Conservation (phyloP, 768 basidiomycete species). For the Filobasidium floriforme region DNA sequence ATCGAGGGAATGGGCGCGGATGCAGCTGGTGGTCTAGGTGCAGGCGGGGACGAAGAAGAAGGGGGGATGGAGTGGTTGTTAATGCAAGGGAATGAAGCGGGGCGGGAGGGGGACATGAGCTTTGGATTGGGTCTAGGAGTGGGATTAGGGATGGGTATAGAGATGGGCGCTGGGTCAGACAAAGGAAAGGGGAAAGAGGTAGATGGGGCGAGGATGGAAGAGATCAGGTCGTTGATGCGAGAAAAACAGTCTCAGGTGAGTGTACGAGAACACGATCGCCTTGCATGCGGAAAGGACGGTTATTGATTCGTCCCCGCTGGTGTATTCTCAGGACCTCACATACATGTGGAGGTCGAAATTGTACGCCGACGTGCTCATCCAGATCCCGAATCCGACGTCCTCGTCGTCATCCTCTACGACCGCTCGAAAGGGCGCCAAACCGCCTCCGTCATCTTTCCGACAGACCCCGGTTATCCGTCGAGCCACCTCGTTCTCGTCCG, state of each 20-base stretch:
- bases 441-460: constrained; percentile 56
- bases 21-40: neutral
- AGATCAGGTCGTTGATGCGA: constrained; percentile 44
- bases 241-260: constrained; percentile 61
- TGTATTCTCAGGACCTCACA: constrained; percentile 58
- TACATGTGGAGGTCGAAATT: constrained; percentile 95
- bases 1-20: neutral
- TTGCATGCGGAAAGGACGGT: neutral
- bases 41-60: neutral
- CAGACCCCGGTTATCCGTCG: constrained; percentile 3
- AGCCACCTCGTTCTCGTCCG: constrained; percentile 15
- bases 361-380: constrained; percentile 68
- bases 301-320: neutral
- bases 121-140: constrained; percentile 83
- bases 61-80: constrained; percentile 10
- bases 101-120: constrained; percentile 71
- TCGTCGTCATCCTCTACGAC: neutral
- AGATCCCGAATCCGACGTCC: constrained; percentile 56
- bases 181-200: constrained; percentile 50
- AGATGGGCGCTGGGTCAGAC: constrained; percentile 43
- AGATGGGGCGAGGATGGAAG: constrained; percentile 29
- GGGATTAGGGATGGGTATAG: neutral
- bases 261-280: constrained; percentile 45
- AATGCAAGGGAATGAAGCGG: neutral
- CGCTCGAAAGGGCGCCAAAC: neutral